Base-by-base conservation (phyloP, 192 early-diverging fungal species). In the Diversispora epigaea region DNA sequence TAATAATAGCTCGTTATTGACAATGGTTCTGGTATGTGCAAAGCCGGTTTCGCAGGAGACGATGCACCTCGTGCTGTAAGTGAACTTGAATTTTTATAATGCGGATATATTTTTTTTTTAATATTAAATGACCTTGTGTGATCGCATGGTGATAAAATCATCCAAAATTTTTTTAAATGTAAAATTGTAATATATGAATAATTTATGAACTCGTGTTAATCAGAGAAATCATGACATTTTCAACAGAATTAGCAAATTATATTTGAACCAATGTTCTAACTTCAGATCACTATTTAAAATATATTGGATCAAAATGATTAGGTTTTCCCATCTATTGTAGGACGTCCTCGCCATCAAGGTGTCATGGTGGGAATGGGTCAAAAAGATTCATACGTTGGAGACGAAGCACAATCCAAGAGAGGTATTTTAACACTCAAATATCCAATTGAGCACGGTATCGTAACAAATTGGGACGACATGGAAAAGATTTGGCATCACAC, bases 401-500 rank as follows among this genome's bases (percentile, higher is more conserved):
- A 95, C 78, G 94, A 95, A 84, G 94, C 93, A 77, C 92, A 92
- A 83, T 90, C 92, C 78, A 94, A 93, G 89, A 87, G 93, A 81
- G 93, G 92, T 89, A 92, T 94, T 79, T 85, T 94, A 58, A 90
- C 91, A 54, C 90, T 95, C 75, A 89, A 90, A 77, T 93, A 93
- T 84, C 94, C 94, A 77, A 93, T 95, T 78, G 92, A 93, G 84
- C 91, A 93, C 87, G 94, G 94, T 88, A 93, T 94, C 71, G 91
- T 94, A 61, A 94, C 92, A 78, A 95, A 93, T 90, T 95, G 93
- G 93, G 93, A 93, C 77, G 91, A 94, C 81, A 94, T 95, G 93
- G 92, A 95, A 82, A 93, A 92, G 86, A 92, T 94, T 84, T 95
- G 96, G 96, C 94, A 96, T 87, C 94, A 98, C 86, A 96, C 93